phyloP scores from a whole-genome alignment of 495 filamentous ascomycete genomes.

The Aspergillus homomorphus region DNA sequence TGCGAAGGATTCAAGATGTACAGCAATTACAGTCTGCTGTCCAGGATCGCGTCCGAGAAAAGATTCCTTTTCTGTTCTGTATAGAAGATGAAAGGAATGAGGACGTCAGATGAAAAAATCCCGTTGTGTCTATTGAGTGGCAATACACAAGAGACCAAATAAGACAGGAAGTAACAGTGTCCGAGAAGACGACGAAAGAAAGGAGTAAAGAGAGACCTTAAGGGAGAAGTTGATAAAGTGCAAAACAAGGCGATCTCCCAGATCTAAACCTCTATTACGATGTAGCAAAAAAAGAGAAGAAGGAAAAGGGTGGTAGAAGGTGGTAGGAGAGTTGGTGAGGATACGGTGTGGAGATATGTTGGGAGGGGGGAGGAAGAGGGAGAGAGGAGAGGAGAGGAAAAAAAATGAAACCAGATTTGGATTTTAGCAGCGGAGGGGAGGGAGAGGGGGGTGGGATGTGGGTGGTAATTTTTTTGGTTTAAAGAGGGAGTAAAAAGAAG shows the following conservation, averaged over 20 bases:
- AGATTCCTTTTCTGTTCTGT: constrained; percentile 16
- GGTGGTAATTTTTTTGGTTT: background rate
- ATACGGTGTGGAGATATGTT: constrained; percentile 40
- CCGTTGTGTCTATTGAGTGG: constrained; percentile 19
- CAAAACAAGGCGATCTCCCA: constrained; percentile 28
- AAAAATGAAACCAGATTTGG: constrained; percentile 10
- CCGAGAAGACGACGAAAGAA: constrained; percentile 9
- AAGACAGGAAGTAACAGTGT: constrained; percentile 9
- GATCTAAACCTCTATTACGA: constrained; percentile 32
- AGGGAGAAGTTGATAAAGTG: constrained; percentile 13
- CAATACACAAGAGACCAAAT: constrained; percentile 17
- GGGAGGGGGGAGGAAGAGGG: constrained; percentile 28
- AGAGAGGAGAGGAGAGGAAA: constrained; percentile 29
- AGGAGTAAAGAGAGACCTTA: constrained; percentile 16
- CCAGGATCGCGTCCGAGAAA: constrained; percentile 10
- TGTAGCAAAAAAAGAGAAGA: constrained; percentile 31
- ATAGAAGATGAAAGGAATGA: constrained; percentile 13
- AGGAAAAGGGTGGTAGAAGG: constrained; percentile 32
- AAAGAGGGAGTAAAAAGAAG: constrained; percentile 26
- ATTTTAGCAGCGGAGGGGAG: constrained; percentile 8
- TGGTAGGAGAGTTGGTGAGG: constrained; percentile 24
- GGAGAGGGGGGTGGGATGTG: constrained; percentile 1
- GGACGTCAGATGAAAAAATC: constrained; percentile 15
- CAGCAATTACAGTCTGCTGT: background rate
- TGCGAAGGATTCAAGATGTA: constrained; percentile 1